Percentiles rank a stretch among this genome's conserved stretches.
Evolutionary conservation across 2,329 filamentous ascomycete genomes (phyloP).

Genomic region (Colletotrichum lini): DNA sequence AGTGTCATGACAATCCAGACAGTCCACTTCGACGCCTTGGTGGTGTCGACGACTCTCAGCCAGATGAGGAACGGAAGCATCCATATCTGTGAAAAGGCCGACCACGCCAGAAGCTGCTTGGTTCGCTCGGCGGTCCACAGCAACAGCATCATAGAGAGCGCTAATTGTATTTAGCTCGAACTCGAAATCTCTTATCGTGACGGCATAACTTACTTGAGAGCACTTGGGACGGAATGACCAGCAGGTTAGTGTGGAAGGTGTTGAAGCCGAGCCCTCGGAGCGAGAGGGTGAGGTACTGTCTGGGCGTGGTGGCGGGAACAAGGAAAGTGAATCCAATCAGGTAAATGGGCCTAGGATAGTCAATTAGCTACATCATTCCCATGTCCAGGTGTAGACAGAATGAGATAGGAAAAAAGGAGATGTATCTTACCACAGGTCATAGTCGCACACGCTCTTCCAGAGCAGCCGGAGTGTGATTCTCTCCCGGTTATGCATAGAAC

Average conservation of each 20-base stretch:
- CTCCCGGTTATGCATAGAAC: conserved; percentile 71
- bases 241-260: conserved; percentile 64
- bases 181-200: too few relatives aligned
- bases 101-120: conserved; percentile 7
- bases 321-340: conserved; percentile 62
- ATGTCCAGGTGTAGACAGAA: neutral
- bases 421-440: conserved; percentile 63
- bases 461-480: conserved; percentile 62
- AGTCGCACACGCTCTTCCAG: conserved; percentile 65
- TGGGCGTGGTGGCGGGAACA: conserved; percentile 62
- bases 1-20: conserved; percentile 53
- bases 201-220: conserved; percentile 43
- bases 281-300: conserved; percentile 67
- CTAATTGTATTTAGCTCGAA: neutral
- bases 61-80: conserved; percentile 66
- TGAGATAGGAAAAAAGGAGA: too few relatives aligned
- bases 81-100: conserved; percentile 61
- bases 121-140: conserved; percentile 11
- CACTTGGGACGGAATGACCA: conserved; percentile 66
- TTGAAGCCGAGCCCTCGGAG: conserved; percentile 65
- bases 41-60: conserved; percentile 52
- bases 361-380: too few relatives aligned
- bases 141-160: conserved; percentile 2
- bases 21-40: conserved; percentile 50
- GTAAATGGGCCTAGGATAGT: conserved; percentile 59